These are phyloP conservation scores for Ganoderma lingzhi DNA, from an alignment of 1,284 basidiomycete genomes.

Conservation along the genomic window DNA sequence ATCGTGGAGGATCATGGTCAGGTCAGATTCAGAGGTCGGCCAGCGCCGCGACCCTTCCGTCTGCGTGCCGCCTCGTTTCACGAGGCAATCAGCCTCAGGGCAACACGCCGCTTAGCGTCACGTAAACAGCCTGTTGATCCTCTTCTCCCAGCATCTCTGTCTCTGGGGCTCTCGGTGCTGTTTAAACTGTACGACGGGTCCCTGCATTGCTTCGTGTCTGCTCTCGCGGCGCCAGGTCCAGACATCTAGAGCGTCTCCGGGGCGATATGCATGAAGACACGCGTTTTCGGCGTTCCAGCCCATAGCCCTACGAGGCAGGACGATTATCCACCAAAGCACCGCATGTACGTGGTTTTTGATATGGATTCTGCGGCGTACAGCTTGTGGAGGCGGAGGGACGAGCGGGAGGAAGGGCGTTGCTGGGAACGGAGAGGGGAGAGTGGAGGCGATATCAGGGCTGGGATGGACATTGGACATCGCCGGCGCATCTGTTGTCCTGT, in stretches of 20 bases:
- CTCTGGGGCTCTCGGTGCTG: not conserved
- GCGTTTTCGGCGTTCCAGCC: conserved; percentile 4
- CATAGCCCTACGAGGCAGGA: conserved; percentile 3
- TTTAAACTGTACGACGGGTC: not conserved
- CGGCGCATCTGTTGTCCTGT: conserved; percentile 13
- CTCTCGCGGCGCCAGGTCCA: conserved; percentile 4
- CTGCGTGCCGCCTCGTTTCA: not conserved
- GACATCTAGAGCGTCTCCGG: conserved; percentile 6
- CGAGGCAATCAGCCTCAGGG: conserved; percentile 6
- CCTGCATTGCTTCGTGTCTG: not conserved
- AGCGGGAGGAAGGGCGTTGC: conserved; percentile 1
- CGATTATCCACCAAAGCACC: conserved; percentile 7
- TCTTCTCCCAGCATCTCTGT: not conserved
- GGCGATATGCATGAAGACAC: conserved; percentile 4
- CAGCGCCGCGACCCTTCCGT: not conserved
- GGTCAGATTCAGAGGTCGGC: not conserved
- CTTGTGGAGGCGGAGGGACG: conserved; percentile 5
- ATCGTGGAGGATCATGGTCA: not conserved
- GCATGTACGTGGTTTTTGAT: not conserved
- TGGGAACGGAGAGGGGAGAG: conserved; percentile 9
- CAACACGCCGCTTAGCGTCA: conserved; percentile 8
- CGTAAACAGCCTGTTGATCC: conserved; percentile 6
- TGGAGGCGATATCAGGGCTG: conserved; percentile 17
- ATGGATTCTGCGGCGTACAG: not conserved
- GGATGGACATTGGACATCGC: not conserved